Percentiles rank a stretch among this genome's conserved stretches.
These are phyloP conservation scores for Fusarium sterilihyphosum DNA, from an alignment of 2,329 filamentous ascomycete genomes.

Conservation along the genomic window DNA sequence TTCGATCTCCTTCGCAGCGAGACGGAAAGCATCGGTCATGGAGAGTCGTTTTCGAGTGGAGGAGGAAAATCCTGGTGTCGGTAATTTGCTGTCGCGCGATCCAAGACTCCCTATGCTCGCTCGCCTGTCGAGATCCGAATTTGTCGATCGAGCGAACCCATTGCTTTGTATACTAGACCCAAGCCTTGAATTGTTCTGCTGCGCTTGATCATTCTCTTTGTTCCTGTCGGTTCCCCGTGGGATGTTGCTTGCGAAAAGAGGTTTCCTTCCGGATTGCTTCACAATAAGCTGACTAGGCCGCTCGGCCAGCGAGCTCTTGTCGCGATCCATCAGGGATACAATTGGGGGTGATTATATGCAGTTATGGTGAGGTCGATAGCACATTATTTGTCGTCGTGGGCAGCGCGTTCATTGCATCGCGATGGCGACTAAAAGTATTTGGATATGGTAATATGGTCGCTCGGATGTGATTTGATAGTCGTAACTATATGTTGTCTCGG, in stretches of 20 bases:
- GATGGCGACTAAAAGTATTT: constrained; percentile 2
- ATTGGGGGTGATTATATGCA: constrained; percentile 7
- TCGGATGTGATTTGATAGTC: background rate
- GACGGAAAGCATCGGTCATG: constrained; percentile 54
- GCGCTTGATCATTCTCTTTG: constrained; percentile 35
- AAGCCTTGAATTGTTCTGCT: constrained; percentile 18
- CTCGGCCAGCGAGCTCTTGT: constrained; percentile 34
- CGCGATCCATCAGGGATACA: constrained; percentile 39
- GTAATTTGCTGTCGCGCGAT: constrained; percentile 49
- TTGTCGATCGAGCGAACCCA: constrained; percentile 37
- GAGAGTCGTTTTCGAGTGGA: constrained; percentile 50
- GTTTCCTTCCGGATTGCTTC: constrained; percentile 53
- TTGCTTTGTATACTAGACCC: constrained; percentile 25
- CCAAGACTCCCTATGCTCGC: constrained; percentile 35
- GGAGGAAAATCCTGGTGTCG: constrained; percentile 45
- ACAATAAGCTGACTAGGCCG: constrained; percentile 48
- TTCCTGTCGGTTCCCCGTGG: constrained; percentile 35
- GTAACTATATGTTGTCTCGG: constrained; percentile 1
- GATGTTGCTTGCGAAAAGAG: constrained; percentile 49
- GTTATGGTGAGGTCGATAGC: constrained; percentile 26
- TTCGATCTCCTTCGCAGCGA: constrained; percentile 46
- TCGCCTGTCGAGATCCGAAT: constrained; percentile 39
- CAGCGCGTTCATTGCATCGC: constrained; percentile 41
- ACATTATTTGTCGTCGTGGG: constrained; percentile 27
- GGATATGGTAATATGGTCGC: background rate